Base-by-base conservation (phyloP, 2,329 filamentous ascomycete species). In the Fusarium sublunatum region DNA sequence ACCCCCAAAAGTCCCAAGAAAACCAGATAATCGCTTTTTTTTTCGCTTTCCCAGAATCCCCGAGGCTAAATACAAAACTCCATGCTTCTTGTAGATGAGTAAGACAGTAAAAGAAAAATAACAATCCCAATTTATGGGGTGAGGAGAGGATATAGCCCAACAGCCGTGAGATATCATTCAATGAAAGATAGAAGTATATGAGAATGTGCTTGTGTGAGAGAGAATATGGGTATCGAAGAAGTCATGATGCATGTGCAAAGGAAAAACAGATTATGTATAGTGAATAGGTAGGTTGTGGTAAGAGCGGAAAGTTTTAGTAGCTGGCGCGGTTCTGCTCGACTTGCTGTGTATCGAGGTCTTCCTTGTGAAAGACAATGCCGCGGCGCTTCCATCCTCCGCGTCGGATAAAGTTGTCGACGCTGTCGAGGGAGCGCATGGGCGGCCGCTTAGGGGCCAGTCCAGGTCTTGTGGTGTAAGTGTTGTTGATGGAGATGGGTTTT, bases 371-470 rank as follows among this genome's bases (percentile, higher is more conserved):
- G 70, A 79, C 71, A 38, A 80, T 75, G 45, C 77, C 78, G 11
- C 77, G 72, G 51, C 78, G 72, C 73, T 80, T 80, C 78, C 78
- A 80, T 31, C 78, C 77, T 34, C 77, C 76, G 13, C 76, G 75
- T 72, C 78, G 78, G 63, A 78, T 73, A 32, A 78, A 77, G 64
- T 79, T 72, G 43, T 80, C 77, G 62, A 80, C 73, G 56, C 71
- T 74, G 67, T 78, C 75, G 43, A 75, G 68, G 9, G 74, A 73
- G 66, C 73, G 72, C 70, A 79, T 74, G 11, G 74, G 72, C n/a
- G 78, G 78, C 13, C 78, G 69, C 56, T 68, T 70, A 15, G 73
- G 70, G 10, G 71, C 46, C 6, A 56, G 63, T 13, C 59, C 59
- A 34, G 64, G 56, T 47, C 64, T 56, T 24, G 60, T 34, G 15